phyloP scores from a whole-genome alignment of 352 stramenopile genomes.

The Saprolegnia parasitica region DNA sequence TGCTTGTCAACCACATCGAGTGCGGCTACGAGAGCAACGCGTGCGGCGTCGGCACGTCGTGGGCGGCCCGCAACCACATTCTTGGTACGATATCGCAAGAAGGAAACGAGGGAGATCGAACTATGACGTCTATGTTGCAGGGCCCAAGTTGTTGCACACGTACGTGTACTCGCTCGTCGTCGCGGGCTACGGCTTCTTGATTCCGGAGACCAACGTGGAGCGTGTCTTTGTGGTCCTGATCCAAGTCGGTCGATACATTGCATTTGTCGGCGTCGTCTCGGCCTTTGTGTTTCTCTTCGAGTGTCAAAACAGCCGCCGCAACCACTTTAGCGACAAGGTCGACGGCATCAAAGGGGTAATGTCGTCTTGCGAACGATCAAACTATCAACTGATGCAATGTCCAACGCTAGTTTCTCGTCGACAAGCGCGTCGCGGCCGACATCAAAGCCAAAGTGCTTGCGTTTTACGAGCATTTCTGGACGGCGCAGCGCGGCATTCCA shows the following conservation, averaged over 20 bases:
- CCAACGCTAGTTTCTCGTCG: not conserved
- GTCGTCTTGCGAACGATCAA: not conserved
- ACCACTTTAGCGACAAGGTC: conserved; percentile 24
- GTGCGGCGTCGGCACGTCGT: not conserved
- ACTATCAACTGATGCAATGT: not conserved
- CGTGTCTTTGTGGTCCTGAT: conserved; percentile 5
- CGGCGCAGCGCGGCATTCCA: conserved; percentile 8
- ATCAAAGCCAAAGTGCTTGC: conserved; percentile 17
- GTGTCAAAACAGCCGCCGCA: conserved; percentile 15
- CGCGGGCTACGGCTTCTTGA: conserved; percentile 8
- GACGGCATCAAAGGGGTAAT: conserved; percentile 20
- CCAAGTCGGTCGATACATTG: conserved; percentile 10
- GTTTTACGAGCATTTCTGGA: conserved; percentile 28
- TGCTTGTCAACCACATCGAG: conserved; percentile 7
- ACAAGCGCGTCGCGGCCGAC: conserved; percentile 1
- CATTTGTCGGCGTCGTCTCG: not conserved
- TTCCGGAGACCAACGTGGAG: conserved; percentile 18
- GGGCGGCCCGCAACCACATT: not conserved
- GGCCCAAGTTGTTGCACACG: not conserved
- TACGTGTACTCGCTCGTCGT: conserved; percentile 20
- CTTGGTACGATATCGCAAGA: too few species aligned
- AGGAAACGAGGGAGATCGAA: too few species aligned
- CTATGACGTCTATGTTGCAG: too few species aligned
- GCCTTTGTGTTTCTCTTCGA: conserved; percentile 25
- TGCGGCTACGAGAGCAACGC: conserved; percentile 11